phyloP scores from a whole-genome alignment of 352 stramenopile species.

The Chrysophaeum taylorii region DNA sequence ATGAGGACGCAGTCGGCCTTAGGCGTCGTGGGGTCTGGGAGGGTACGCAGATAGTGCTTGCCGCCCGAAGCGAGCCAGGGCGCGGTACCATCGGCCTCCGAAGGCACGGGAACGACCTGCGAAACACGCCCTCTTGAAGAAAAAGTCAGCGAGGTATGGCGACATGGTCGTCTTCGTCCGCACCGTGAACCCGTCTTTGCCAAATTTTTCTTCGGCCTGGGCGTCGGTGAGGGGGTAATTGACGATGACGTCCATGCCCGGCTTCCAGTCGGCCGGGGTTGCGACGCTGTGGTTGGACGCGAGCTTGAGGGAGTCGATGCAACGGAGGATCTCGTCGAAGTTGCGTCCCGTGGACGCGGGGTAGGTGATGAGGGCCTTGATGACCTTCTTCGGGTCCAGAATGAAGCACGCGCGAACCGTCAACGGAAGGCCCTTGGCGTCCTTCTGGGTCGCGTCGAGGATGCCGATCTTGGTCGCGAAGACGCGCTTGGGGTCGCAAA shows the following conservation, averaged over 20 bases:
- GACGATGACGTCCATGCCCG: slow-evolving; percentile 51
- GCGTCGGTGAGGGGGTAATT: slow-evolving; percentile 45
- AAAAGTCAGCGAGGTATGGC: too few relatives aligned
- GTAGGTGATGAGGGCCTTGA: slow-evolving; percentile 78
- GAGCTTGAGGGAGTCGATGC: slow-evolving; percentile 66
- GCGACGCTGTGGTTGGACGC: slow-evolving; percentile 37
- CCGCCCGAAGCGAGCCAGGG: too few relatives aligned
- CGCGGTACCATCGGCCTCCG: too few relatives aligned
- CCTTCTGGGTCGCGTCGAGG: slow-evolving; percentile 62
- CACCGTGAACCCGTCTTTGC: too few relatives aligned
- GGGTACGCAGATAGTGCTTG: too few relatives aligned
- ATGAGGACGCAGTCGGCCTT: too few relatives aligned
- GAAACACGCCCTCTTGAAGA: too few relatives aligned
- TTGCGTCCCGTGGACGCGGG: slow-evolving; percentile 76
- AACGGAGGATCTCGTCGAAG: slow-evolving; percentile 78
- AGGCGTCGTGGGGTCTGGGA: too few relatives aligned
- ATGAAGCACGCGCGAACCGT: slow-evolving; percentile 81
- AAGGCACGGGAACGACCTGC: too few relatives aligned
- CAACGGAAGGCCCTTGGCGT: slow-evolving; percentile 59
- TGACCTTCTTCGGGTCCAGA: slow-evolving; percentile 68
- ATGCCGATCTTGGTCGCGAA: slow-evolving; percentile 71
- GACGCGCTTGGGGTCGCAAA: slow-evolving; percentile 61
- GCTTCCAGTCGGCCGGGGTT: slow-evolving; percentile 50
- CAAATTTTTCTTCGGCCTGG: slow-evolving; percentile 52
- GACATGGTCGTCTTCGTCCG: too few relatives aligned